A percentile compares a stretch with the other conserved stretches of the same genome.
Conservation (phyloP, 306 rosid species). For the Delonix regia region DNA sequence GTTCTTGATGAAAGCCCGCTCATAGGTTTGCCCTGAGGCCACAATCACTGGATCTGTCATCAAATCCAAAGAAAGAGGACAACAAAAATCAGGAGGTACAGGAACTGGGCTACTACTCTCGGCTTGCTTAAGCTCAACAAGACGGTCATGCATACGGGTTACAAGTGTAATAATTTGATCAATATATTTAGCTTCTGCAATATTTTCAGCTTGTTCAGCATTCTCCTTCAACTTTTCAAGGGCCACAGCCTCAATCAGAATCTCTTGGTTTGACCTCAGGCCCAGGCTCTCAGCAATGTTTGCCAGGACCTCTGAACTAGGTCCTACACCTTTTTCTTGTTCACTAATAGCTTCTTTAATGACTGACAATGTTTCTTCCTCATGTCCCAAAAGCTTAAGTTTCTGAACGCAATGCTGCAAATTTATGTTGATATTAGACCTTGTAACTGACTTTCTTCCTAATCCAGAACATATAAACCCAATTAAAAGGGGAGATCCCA, state of each 20-base stretch:
- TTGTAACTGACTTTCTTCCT: constrained; percentile 3
- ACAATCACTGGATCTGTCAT: constrained; percentile 99
- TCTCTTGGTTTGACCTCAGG: constrained; percentile 71
- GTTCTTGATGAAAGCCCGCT: constrained; percentile 81
- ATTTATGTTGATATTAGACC: constrained; percentile 40
- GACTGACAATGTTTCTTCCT: constrained; percentile 56
- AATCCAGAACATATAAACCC: constrained; percentile 25
- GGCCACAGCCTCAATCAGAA: constrained; percentile 90
- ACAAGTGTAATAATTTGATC: constrained; percentile 71
- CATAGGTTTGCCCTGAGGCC: constrained; percentile 99
- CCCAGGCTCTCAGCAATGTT: constrained; percentile 70
- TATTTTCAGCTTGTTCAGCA: constrained; percentile 78
- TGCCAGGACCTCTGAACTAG: constrained; percentile 63
- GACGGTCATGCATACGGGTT: constrained; percentile 67
- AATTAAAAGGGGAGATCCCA: background rate
- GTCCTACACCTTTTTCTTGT: constrained; percentile 64
- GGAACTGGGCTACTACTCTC: constrained; percentile 72
- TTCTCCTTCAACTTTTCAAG: constrained; percentile 86
- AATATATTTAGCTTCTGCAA: constrained; percentile 74
- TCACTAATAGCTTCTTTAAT: constrained; percentile 63
- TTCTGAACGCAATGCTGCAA: constrained; percentile 77
- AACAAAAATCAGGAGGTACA: constrained; percentile 91
- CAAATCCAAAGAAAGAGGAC: constrained; percentile 96
- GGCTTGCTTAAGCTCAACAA: constrained; percentile 65
- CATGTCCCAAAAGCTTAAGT: constrained; percentile 67